These are phyloP conservation scores for Cryptomeria japonica DNA, from an alignment of 75 land plant species.

Conservation along the genomic window DNA sequence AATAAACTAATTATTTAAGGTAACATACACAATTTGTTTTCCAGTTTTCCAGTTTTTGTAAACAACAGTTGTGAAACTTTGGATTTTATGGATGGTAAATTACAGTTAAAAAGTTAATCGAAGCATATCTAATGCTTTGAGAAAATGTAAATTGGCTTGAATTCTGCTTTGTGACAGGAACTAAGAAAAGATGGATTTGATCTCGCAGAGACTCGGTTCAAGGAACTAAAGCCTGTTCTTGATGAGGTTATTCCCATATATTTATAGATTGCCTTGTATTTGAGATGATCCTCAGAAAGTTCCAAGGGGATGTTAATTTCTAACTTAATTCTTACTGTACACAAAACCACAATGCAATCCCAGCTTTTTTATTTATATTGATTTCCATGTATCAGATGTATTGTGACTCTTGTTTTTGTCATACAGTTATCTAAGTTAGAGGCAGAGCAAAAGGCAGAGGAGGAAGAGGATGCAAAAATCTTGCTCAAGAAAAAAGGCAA, in stretches of 20 bases:
- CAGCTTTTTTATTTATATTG: not conserved
- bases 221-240: slow-evolving; percentile 94
- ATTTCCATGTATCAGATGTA: not conserved
- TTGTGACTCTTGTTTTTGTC: not conserved
- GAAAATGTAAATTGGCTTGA: not conserved
- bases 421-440: slow-evolving; percentile 85
- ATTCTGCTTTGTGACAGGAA: slow-evolving; percentile 45
- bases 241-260: slow-evolving; percentile 69
- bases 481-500: slow-evolving; percentile 60
- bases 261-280: not conserved
- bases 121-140: not conserved
- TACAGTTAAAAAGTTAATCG: not conserved
- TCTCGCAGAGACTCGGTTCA: slow-evolving; percentile 91
- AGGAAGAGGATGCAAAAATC: slow-evolving; percentile 63
- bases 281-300: not conserved
- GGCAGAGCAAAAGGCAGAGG: slow-evolving; percentile 95
- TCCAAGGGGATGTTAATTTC: not conserved
- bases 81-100: not conserved
- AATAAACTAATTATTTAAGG: not conserved
- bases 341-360: not conserved
- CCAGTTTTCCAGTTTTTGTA: not conserved
- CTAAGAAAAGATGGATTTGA: slow-evolving; percentile 99
- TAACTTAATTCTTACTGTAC: not conserved
- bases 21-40: not conserved
- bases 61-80: not conserved